Evolutionary conservation across 2,329 filamentous ascomycete genomes (phyloP).

Genomic region (Stagonosporopsis chrysanthemi): DNA sequence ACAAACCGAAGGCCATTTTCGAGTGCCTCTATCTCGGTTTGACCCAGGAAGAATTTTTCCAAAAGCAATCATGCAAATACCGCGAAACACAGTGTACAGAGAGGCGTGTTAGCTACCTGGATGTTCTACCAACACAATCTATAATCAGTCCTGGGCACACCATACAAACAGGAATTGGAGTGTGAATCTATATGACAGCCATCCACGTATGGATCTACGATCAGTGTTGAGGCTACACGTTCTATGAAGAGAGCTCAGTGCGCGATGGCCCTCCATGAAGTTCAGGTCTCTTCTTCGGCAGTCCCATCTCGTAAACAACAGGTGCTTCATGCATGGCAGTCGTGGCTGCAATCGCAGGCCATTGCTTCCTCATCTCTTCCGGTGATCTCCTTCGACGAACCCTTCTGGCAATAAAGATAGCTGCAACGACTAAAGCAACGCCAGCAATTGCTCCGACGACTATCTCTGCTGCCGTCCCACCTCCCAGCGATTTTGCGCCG

Average conservation of each 20-base stretch:
- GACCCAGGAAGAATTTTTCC: not conserved
- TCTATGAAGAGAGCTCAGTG: not conserved
- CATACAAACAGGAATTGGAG: too few relatives aligned
- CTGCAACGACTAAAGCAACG: not conserved
- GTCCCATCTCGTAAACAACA: not conserved
- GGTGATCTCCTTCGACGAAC: not conserved
- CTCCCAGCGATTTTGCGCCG: not conserved
- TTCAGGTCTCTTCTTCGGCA: not conserved
- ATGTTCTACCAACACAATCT: too few relatives aligned
- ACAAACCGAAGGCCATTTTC: not conserved
- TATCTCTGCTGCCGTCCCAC: not conserved
- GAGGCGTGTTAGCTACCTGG: too few relatives aligned
- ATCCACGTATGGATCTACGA: too few relatives aligned
- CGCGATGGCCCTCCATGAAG: not conserved
- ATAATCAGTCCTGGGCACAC: too few relatives aligned
- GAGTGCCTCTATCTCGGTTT: not conserved
- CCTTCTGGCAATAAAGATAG: not conserved
- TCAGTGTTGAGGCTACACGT: not conserved
- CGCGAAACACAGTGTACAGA: too few relatives aligned
- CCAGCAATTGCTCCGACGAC: slow-evolving; percentile 2
- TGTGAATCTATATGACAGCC: too few relatives aligned
- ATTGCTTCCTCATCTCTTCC: not conserved
- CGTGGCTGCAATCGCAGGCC: not conserved
- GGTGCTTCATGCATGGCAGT: not conserved
- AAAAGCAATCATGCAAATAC: too few relatives aligned